Evolutionary conservation across 1,139 yeast genomes (phyloP).

Genomic region (Yamadazyma trypodendri): DNA sequence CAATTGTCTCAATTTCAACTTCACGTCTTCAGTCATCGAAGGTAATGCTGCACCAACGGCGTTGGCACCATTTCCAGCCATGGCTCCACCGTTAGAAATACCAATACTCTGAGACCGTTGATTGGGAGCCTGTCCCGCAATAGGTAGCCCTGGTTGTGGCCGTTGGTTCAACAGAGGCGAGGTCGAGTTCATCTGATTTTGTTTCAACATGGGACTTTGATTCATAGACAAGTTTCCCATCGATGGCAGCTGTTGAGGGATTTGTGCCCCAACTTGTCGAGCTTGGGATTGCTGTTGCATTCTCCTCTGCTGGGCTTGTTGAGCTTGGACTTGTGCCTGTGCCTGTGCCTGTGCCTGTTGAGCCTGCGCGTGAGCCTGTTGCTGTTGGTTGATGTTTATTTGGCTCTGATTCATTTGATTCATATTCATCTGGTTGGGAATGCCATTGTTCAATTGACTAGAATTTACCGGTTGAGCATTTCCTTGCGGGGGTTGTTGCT

Average conservation of each 20-base stretch:
- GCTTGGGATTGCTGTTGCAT: constrained; percentile 3
- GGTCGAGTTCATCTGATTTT: constrained; percentile 12
- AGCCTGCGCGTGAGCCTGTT: constrained; percentile 14
- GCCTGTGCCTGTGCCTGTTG: constrained; percentile 2
- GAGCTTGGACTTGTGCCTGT: not conserved
- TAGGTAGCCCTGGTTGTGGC: constrained; percentile 9
- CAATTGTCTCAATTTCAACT: constrained; percentile 54
- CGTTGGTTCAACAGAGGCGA: constrained; percentile 15
- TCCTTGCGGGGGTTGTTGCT: constrained; percentile 14
- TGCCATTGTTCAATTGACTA: not conserved
- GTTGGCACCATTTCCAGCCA: not conserved
- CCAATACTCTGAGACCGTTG: constrained; percentile 3
- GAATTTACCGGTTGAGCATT: not conserved
- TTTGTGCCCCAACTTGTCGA: constrained; percentile 8
- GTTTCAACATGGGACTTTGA: constrained; percentile 16
- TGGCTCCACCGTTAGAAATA: not conserved
- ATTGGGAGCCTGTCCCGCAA: not conserved
- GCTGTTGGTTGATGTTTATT: constrained; percentile 8
- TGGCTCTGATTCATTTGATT: constrained; percentile 6
- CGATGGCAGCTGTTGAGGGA: constrained; percentile 20
- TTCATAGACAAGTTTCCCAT: constrained; percentile 13
- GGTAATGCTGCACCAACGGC: constrained; percentile 27
- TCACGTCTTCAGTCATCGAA: constrained; percentile 45
- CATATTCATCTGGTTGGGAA: constrained; percentile 3
- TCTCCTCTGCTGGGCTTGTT: not conserved